Percentiles rank a stretch among this genome's conserved stretches.
Evolutionary conservation across 108 stramenopile genomes (phyloP).

Genomic region (Nitzschia sp.): DNA sequence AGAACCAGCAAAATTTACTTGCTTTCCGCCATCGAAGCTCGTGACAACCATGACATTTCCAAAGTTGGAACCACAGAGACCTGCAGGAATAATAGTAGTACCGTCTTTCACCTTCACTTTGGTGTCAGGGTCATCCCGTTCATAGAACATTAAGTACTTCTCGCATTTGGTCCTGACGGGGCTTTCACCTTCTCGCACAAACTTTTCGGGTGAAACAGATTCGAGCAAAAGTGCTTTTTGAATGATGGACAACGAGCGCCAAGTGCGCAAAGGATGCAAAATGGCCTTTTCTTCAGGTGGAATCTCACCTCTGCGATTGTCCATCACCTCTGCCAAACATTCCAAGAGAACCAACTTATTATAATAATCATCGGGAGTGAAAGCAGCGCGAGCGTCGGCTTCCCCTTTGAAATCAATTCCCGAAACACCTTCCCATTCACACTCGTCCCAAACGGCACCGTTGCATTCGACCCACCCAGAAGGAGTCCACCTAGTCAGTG

Average conservation of each 20-base stretch:
- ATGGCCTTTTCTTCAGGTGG: conserved; percentile 18
- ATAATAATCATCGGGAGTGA: conserved; percentile 15
- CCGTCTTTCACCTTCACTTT: conserved; percentile 14
- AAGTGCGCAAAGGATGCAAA: conserved; percentile 15
- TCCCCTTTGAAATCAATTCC: conserved; percentile 31
- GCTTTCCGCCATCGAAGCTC: conserved; percentile 34
- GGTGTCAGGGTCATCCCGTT: conserved; percentile 13
- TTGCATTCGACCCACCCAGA: conserved; percentile 36
- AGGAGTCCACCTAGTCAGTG: conserved; percentile 39
- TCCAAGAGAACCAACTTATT: conserved; percentile 19
- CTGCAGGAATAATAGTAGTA: conserved; percentile 20
- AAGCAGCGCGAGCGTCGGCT: conserved; percentile 4
- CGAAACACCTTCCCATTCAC: conserved; percentile 23
- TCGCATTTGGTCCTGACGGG: conserved; percentile 17
- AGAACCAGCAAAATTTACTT: conserved; percentile 32
- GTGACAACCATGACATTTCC: conserved; percentile 30
- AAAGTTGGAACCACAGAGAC: neutral
- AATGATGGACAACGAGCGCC: conserved; percentile 26
- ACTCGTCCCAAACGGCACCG: conserved; percentile 25
- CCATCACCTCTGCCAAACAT: conserved; percentile 27
- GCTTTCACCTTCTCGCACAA: conserved; percentile 5
- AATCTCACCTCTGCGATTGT: conserved; percentile 5
- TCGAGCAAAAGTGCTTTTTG: conserved; percentile 23
- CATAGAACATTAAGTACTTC: conserved; percentile 20
- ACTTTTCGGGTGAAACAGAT: conserved; percentile 10